Percentiles rank a stretch among this genome's conserved stretches.
These are phyloP conservation scores for Lodderomyces margitis DNA, from an alignment of 1,139 yeast genomes.

Conservation along the genomic window DNA sequence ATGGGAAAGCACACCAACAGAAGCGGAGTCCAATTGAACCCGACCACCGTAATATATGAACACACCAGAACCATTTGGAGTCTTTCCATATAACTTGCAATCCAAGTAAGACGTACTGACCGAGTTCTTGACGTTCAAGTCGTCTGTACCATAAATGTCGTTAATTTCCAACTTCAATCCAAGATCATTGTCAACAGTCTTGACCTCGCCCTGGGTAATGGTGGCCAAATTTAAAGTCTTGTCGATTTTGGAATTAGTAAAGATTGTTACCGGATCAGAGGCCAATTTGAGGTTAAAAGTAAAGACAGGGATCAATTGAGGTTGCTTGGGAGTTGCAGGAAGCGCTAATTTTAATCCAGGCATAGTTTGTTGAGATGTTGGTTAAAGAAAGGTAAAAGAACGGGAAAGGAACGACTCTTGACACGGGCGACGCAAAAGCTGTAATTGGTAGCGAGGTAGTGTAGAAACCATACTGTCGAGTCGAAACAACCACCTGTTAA, in stretches of 20 bases:
- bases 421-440: too few relatives aligned
- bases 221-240: conserved; percentile 22
- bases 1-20: conserved; percentile 32
- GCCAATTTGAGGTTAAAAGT: conserved; percentile 25
- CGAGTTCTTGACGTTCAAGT: conserved; percentile 33
- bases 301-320: conserved; percentile 32
- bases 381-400: background rate
- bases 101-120: conserved; percentile 40
- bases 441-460: too few relatives aligned
- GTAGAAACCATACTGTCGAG: too few relatives aligned
- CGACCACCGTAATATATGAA: conserved; percentile 47
- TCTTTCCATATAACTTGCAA: conserved; percentile 47
- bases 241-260: conserved; percentile 16
- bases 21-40: conserved; percentile 32
- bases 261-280: conserved; percentile 18
- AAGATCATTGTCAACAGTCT: conserved; percentile 27
- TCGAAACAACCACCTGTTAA: too few relatives aligned
- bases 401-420: background rate
- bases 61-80: conserved; percentile 39
- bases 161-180: conserved; percentile 29
- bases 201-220: conserved; percentile 27
- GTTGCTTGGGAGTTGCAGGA: conserved; percentile 18
- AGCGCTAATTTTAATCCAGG: conserved; percentile 11
- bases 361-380: conserved; percentile 3
- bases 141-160: conserved; percentile 43